phyloP scores from a whole-genome alignment of 257 asterid species.

The Paraleonurus japonicus region DNA sequence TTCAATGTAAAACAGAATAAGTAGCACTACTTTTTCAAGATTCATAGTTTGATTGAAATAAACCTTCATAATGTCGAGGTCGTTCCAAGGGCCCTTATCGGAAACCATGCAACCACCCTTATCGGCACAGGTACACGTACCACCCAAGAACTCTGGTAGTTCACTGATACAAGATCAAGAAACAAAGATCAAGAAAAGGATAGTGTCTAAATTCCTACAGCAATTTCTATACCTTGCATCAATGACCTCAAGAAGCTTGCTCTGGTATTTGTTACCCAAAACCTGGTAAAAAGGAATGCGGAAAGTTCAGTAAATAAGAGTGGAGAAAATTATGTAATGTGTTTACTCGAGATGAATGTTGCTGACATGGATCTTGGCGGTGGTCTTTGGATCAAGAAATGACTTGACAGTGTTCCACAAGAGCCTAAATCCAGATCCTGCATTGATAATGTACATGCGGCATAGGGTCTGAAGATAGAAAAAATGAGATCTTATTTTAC shows the following conservation, averaged over 20 bases:
- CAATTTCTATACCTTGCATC: conserved; percentile 78
- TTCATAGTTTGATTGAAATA: not conserved
- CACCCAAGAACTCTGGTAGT: conserved; percentile 96
- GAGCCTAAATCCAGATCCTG: conserved; percentile 97
- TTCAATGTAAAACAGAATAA: not conserved
- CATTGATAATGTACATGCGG: conserved; percentile 97
- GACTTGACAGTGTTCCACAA: conserved; percentile 95
- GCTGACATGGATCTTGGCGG: conserved; percentile 89
- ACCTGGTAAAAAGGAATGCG: conserved; percentile 42
- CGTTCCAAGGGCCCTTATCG: conserved; percentile 99
- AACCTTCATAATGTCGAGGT: conserved; percentile 87
- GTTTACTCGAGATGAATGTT: not conserved
- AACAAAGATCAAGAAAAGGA: not conserved
- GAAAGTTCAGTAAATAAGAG: not conserved
- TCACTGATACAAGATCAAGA: conserved; percentile 55
- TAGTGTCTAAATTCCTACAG: not conserved
- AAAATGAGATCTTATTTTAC: not conserved
- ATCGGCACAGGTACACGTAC: conserved; percentile 86
- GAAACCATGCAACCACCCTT: conserved; percentile 92
- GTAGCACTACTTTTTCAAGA: not conserved
- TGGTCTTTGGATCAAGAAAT: conserved; percentile 96
- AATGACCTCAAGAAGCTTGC: conserved; percentile 88
- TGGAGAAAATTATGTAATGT: not conserved
- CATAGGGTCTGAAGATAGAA: conserved; percentile 69
- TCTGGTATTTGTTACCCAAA: conserved; percentile 86